phyloP scores from a whole-genome alignment of 140 eudicot species.

The Stevia rebaudiana region DNA sequence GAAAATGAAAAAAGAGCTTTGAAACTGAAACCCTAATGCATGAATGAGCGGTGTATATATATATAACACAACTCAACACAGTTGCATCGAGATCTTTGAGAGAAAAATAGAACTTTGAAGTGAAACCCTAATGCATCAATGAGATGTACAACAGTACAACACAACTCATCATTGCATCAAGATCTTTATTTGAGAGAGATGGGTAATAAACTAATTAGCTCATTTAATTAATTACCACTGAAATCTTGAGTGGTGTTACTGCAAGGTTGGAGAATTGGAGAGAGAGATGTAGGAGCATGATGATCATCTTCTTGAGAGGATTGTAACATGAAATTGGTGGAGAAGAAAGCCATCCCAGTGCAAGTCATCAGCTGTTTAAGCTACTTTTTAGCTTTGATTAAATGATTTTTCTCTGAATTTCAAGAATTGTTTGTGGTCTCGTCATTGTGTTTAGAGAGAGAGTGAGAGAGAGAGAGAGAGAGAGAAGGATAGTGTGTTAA shows the following conservation, averaged over 20 bases:
- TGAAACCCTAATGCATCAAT: no score
- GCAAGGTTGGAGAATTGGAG: conserved; percentile 59
- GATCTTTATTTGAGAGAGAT: no score
- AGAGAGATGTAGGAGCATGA: conserved; percentile 47
- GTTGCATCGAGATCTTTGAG: background rate
- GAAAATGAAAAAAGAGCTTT: background rate
- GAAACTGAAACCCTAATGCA: conserved; percentile 18
- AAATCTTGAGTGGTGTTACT: conserved; percentile 62
- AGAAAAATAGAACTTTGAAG: background rate
- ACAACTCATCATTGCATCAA: no score
- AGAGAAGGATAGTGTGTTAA: conserved; percentile 16
- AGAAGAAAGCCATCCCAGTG: conserved; percentile 82
- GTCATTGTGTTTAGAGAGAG: conserved; percentile 30
- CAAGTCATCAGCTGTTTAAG: conserved; percentile 53
- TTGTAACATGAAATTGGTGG: conserved; percentile 80
- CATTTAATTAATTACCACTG: conserved; percentile 46
- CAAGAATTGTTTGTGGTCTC: conserved; percentile 26
- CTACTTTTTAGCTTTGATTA: conserved; percentile 16
- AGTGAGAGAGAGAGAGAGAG: conserved; percentile 22
- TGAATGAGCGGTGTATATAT: conserved; percentile 5
- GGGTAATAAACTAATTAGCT: no score
- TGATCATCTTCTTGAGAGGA: conserved; percentile 56
- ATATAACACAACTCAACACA: no score
- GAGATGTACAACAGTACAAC: no score
- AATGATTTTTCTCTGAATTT: conserved; percentile 18